phyloP scores from a whole-genome alignment of 768 basidiomycete genomes.

The Daedalea quercina region DNA sequence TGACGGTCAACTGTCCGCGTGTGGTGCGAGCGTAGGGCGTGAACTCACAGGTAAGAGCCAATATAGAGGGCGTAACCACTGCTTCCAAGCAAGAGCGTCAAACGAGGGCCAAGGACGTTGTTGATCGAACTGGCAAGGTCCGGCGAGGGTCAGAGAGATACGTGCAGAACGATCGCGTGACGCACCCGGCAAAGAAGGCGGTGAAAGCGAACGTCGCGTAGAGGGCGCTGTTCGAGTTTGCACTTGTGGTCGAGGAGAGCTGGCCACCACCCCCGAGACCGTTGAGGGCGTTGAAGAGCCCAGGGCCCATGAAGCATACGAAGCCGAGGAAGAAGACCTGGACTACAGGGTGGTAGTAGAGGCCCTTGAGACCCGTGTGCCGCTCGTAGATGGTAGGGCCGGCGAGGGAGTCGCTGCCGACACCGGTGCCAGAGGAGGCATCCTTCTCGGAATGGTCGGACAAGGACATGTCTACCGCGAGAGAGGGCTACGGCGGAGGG shows the following conservation, averaged over 20 bases:
- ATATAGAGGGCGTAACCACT: conserved; percentile 74
- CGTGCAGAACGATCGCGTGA: background rate
- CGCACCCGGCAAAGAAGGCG: conserved; percentile 70
- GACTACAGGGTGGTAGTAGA: conserved; percentile 53
- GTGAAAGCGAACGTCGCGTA: conserved; percentile 58
- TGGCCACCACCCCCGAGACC: conserved; percentile 80
- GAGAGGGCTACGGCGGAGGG: background rate
- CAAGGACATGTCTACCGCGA: background rate
- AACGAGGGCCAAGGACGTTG: conserved; percentile 71
- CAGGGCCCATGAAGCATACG: conserved; percentile 53
- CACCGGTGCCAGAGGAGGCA: conserved; percentile 1
- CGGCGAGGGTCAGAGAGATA: background rate
- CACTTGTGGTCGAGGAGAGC: conserved; percentile 54
- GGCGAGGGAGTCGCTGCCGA: background rate
- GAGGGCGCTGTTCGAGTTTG: conserved; percentile 64
- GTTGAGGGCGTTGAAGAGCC: conserved; percentile 74
- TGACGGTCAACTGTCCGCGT: background rate
- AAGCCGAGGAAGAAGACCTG: conserved; percentile 63
- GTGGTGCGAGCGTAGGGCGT: background rate
- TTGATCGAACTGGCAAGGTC: conserved; percentile 54
- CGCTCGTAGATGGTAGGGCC: conserved; percentile 30
- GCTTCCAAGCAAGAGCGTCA: conserved; percentile 70
- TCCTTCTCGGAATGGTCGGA: conserved; percentile 7
- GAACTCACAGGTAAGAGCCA: conserved; percentile 59
- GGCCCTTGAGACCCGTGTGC: conserved; percentile 43